A percentile compares a stretch with the other conserved stretches of the same genome.
Conservation (phyloP, 257 asterid genomes). For the Coffea eugenioides region DNA sequence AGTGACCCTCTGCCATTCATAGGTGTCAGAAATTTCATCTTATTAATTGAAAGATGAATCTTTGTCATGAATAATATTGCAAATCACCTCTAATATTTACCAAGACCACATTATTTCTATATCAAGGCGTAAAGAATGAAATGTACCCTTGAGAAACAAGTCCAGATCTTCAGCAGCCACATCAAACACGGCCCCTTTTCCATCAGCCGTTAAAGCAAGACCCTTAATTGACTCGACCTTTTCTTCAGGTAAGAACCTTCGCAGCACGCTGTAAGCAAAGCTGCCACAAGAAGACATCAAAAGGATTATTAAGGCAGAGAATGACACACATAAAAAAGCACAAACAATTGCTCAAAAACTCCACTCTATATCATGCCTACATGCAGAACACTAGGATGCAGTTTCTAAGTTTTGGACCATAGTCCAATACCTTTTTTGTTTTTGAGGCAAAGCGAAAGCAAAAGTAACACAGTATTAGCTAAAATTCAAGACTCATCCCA, state of each 20-base stretch:
- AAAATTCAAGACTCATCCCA: neutral
- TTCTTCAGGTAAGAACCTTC: slow-evolving; percentile 87
- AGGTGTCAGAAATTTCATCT: neutral
- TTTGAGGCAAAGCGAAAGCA: neutral
- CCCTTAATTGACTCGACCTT: slow-evolving; percentile 90
- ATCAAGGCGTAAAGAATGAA: neutral
- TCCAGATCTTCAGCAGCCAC: slow-evolving; percentile 68
- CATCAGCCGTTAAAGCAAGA: slow-evolving; percentile 83
- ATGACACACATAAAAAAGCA: neutral
- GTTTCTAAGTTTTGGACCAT: neutral
- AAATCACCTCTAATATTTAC: neutral
- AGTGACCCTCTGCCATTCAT: neutral
- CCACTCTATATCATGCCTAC: neutral
- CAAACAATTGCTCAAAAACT: neutral
- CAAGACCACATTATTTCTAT: neutral
- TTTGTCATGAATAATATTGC: neutral
- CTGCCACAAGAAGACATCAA: slow-evolving; percentile 32
- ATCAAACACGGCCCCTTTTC: slow-evolving; percentile 91
- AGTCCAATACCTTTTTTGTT: neutral
- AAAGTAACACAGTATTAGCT: neutral
- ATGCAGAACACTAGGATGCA: neutral
- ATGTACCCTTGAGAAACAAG: slow-evolving; percentile 63
- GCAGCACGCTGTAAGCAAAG: slow-evolving; percentile 58
- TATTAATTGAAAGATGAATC: neutral
- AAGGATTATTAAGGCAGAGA: neutral